A percentile compares a stretch with the other conserved stretches of the same genome.
These are phyloP conservation scores for Annona squamosa DNA, from an alignment of 164 flowering plant genomes.

Conservation along the genomic window DNA sequence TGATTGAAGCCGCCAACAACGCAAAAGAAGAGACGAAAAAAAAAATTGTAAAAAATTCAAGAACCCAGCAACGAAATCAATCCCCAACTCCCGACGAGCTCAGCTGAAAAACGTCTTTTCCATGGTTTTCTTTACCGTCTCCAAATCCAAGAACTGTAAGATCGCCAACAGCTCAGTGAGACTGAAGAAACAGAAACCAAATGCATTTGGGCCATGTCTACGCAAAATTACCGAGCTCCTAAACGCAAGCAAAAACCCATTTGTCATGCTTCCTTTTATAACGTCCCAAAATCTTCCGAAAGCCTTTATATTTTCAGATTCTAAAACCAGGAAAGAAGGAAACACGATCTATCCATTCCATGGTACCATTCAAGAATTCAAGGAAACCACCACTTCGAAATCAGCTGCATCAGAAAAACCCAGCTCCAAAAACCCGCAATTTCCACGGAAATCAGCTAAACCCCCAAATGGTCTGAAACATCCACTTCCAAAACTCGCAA, in stretches of 20 bases:
- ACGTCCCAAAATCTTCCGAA: too few relatives aligned
- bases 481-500: neutral
- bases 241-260: neutral
- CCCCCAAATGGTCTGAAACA: neutral
- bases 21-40: neutral
- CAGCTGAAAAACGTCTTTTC: neutral
- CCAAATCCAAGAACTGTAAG: constrained; percentile 2
- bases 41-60: neutral
- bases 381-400: neutral
- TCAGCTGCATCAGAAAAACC: neutral
- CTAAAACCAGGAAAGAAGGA: neutral
- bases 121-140: neutral
- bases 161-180: neutral
- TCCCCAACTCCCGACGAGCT: neutral
- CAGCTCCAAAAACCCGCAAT: constrained; percentile 1
- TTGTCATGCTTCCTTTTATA: too few relatives aligned
- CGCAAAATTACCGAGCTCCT: neutral
- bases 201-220: constrained; percentile 1
- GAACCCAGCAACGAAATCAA: neutral
- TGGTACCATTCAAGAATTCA: neutral
- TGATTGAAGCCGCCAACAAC: constrained; percentile 12
- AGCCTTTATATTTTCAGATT: neutral
- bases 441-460: neutral
- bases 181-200: neutral
- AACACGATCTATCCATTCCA: neutral